These are phyloP conservation scores for Solioccasus polychromus DNA, from an alignment of 768 basidiomycete genomes.

Conservation along the genomic window DNA sequence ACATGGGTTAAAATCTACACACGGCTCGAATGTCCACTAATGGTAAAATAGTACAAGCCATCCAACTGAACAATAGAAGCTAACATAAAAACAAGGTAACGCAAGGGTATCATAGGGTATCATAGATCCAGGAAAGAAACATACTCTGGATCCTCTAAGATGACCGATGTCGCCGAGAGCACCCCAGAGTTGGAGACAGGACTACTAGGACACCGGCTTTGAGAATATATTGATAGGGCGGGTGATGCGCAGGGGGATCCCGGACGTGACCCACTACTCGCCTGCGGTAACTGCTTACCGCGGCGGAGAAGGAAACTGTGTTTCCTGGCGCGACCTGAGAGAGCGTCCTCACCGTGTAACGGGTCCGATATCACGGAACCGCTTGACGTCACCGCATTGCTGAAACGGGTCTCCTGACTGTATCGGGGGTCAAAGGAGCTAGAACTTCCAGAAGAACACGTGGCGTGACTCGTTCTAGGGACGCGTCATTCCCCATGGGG, in stretches of 20 bases:
- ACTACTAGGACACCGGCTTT: not conserved
- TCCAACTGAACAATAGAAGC: not conserved
- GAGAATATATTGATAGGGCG: not conserved
- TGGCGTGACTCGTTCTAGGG: slow-evolving; percentile 11
- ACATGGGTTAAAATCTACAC: not conserved
- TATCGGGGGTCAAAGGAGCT: not conserved
- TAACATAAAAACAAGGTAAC: not conserved
- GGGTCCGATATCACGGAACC: slow-evolving; percentile 2
- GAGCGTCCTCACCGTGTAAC: not conserved
- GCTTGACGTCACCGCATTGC: slow-evolving; percentile 1
- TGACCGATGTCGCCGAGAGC: not conserved
- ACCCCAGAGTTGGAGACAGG: not conserved
- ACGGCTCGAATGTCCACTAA: not conserved
- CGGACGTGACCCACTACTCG: not conserved
- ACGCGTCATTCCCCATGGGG: not conserved
- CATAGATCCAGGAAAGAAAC: slow-evolving; percentile 27
- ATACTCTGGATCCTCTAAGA: slow-evolving; percentile 19
- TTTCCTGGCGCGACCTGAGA: not conserved
- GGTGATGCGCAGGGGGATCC: too few species aligned
- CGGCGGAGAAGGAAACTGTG: slow-evolving; percentile 1
- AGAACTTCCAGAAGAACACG: slow-evolving; percentile 12
- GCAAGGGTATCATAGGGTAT: not conserved
- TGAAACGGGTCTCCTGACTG: slow-evolving; percentile 1
- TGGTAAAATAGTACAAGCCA: not conserved
- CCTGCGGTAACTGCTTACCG: not conserved